Percentiles rank a stretch among this genome's conserved stretches.
Conservation (phyloP, 345 rosid species). For the Durio zibethinus region DNA sequence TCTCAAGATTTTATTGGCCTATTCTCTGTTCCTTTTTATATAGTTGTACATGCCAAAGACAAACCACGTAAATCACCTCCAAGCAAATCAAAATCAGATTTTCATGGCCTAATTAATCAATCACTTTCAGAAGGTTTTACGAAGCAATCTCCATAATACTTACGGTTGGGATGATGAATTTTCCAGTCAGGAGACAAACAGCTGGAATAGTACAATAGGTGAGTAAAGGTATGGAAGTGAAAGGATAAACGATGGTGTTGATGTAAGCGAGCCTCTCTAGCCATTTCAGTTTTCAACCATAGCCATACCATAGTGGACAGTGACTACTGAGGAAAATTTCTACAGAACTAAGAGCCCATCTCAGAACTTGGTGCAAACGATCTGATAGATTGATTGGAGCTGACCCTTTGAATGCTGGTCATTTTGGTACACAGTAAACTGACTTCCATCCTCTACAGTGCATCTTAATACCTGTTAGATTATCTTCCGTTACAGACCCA, state of each 20-base stretch:
- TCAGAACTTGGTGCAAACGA: conserved; percentile 84
- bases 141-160: conserved; percentile 17
- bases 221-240: conserved; percentile 89
- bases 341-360: conserved; percentile 96
- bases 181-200: conserved; percentile 90
- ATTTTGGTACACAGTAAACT: conserved; percentile 72
- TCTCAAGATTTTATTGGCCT: not conserved
- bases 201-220: conserved; percentile 88
- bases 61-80: too few relatives aligned
- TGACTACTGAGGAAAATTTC: conserved; percentile 96
- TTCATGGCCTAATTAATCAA: not conserved
- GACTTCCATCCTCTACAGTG: conserved; percentile 98
- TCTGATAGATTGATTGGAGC: conserved; percentile 95
- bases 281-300: conserved; percentile 84
- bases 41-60: not conserved
- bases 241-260: conserved; percentile 92
- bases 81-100: too few relatives aligned
- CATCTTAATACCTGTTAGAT: conserved; percentile 88
- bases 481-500: conserved; percentile 89
- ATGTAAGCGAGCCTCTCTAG: conserved; percentile 87
- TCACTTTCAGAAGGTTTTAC: not conserved
- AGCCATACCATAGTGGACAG: conserved; percentile 91
- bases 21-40: not conserved
- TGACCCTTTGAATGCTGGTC: conserved; percentile 90
- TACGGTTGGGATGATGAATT: conserved; percentile 87